Evolutionary conservation across 1,139 yeast species (phyloP), one percentile per base, ranked within the genome.

Genomic region (Saccharomyces hybrid): DNA sequence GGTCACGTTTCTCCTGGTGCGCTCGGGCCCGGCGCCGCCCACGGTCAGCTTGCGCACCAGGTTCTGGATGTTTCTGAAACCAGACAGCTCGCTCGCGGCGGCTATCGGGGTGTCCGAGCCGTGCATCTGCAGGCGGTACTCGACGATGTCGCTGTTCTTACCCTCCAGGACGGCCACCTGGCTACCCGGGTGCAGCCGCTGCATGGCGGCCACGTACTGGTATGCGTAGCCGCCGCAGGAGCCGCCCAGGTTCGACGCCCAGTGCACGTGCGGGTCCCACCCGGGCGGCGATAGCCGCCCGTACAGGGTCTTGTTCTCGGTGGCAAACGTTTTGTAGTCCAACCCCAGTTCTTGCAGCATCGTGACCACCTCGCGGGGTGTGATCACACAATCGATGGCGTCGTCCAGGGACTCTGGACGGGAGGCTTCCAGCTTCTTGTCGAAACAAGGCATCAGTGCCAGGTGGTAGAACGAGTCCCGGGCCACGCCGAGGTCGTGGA

Each of bases 401-500:
- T 65, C 68, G 16, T 68, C 74, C 9, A 38, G 26, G 11, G 71
- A 69, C 61, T 89, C 97, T 0, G 88, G 85, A 57, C 98, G 76
- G 2, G 97, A 91, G 44, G 97, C 95, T 72, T 93, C 99, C 46
- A 93, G 77, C 70, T 93, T 93, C 72, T 93, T 93, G 70, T 93
- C 99, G 68, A 93, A 93, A 64, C 98, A 93, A 1, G 99, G 98
- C 98, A 93, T 91, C 29, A 93, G 76, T 11, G 95, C 80, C 57
- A 93, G 73, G 68, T 91, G 97, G 66, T 88, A 95, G 0, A 89
- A 73, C 3, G 79, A 65, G 0, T 71, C 69, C 8, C 73, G 48
- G 0, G 65, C 16, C 62, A 66, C 54, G 3, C 44, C 34, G 0
- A 51, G 41, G 68, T 70, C 31, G 68, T 91, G 89, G 53, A 91